Percentiles rank a stretch among this genome's conserved stretches.
These are phyloP conservation scores for Yamadazyma siamensis DNA, from an alignment of 1,139 yeast genomes.

Conservation along the genomic window DNA sequence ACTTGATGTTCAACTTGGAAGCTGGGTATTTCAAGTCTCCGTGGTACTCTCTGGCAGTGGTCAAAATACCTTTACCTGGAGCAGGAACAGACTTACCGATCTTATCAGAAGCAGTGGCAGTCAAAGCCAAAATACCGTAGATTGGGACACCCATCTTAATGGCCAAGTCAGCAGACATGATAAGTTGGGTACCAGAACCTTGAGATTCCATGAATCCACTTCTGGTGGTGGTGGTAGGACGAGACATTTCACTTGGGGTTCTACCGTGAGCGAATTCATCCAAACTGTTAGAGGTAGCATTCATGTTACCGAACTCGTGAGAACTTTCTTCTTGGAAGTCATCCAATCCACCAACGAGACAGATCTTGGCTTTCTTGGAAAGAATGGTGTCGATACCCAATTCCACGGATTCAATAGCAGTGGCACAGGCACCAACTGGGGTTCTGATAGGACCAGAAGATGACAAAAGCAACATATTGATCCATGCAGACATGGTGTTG, in stretches of 20 bases:
- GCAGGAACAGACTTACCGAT: slow-evolving; percentile 99
- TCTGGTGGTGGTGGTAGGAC: slow-evolving; percentile 96
- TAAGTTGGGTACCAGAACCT: slow-evolving; percentile 97
- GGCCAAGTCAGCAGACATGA: slow-evolving; percentile 94
- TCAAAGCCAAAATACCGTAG: slow-evolving; percentile 89
- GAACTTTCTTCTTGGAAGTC: slow-evolving; percentile 99
- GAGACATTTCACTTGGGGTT: slow-evolving; percentile 97
- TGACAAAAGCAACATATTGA: slow-evolving; percentile 92
- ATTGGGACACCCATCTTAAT: slow-evolving; percentile 98
- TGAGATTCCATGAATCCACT: slow-evolving; percentile 99
- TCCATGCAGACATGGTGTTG: slow-evolving; percentile 99
- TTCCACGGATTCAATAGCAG: slow-evolving; percentile 96
- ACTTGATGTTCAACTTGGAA: slow-evolving; percentile 81
- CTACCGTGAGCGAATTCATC: slow-evolving; percentile 93
- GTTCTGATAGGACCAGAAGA: slow-evolving; percentile 99
- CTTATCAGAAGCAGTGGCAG: slow-evolving; percentile 97
- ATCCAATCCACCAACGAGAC: slow-evolving; percentile 97
- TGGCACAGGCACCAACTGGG: slow-evolving; percentile 99
- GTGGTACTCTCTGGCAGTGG: slow-evolving; percentile 94
- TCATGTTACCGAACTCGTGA: slow-evolving; percentile 97
- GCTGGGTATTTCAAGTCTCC: slow-evolving; percentile 79
- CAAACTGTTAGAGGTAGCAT: slow-evolving; percentile 88
- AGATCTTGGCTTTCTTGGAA: slow-evolving; percentile 91
- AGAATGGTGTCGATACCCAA: slow-evolving; percentile 91
- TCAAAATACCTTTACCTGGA: slow-evolving; percentile 99